These are phyloP conservation scores for Mesembryanthemum crystallinum DNA, from an alignment of 148 eudicot genomes.

Conservation along the genomic window DNA sequence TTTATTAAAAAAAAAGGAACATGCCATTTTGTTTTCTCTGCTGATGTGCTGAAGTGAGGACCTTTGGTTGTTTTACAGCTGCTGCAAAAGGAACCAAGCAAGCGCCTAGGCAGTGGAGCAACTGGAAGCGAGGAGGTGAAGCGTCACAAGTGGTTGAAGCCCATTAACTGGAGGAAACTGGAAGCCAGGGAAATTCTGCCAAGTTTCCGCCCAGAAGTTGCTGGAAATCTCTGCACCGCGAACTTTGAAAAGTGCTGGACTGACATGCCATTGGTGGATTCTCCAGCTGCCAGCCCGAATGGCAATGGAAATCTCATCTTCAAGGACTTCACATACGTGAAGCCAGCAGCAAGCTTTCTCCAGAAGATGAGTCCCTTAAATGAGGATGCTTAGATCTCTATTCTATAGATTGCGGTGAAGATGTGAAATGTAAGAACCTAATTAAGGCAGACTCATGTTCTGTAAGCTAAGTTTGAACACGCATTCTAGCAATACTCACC, in stretches of 20 bases:
- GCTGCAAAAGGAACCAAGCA: constrained; percentile 65
- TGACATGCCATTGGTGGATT: constrained; percentile 65
- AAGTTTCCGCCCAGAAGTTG: constrained; percentile 72
- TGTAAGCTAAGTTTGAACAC: not conserved
- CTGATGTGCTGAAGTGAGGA: constrained; percentile 9
- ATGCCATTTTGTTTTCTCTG: not conserved
- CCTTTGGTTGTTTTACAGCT: constrained; percentile 38
- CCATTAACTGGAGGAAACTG: constrained; percentile 79
- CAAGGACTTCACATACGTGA: constrained; percentile 74
- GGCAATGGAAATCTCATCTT: constrained; percentile 51
- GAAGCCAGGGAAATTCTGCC: constrained; percentile 64
- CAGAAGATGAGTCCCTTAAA: constrained; percentile 40
- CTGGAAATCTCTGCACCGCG: constrained; percentile 67
- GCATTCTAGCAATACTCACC: not conserved
- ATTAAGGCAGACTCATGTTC: not conserved
- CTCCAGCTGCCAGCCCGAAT: constrained; percentile 83
- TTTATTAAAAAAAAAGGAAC: too few relatives aligned
- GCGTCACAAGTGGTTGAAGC: constrained; percentile 81
- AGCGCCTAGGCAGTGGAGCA: constrained; percentile 62
- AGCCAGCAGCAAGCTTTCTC: constrained; percentile 57
- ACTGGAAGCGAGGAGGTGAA: constrained; percentile 72
- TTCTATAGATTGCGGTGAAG: not conserved
- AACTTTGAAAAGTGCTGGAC: constrained; percentile 82
- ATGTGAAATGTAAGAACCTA: not conserved
- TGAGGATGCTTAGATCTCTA: constrained; percentile 14